phyloP scores from a whole-genome alignment of 176 grass and related monocot genomes.

The Bothriochloa decipiens region DNA sequence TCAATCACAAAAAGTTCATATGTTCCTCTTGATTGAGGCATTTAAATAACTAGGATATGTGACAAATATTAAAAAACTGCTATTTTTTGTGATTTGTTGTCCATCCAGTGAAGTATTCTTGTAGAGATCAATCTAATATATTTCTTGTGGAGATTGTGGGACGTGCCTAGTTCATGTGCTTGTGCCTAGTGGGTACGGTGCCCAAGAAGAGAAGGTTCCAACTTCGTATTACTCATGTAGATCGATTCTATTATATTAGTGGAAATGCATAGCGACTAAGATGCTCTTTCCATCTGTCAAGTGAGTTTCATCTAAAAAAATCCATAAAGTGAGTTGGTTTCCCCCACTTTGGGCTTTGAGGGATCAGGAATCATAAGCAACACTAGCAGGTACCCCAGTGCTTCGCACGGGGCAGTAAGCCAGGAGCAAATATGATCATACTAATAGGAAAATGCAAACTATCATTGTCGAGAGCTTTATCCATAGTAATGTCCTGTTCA shows the following conservation, averaged over 20 bases:
- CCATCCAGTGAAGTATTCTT: background rate
- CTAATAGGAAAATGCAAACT: no score
- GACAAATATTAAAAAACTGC: background rate
- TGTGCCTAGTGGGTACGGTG: background rate
- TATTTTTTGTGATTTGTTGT: background rate
- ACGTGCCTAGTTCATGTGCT: background rate
- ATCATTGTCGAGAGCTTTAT: no score
- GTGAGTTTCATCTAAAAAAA: background rate
- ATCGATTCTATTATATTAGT: no score
- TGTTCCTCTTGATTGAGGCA: conserved; percentile 43
- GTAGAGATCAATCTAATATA: conserved; percentile 1
- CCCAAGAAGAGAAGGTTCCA: conserved; percentile 2
- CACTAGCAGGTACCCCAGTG: background rate
- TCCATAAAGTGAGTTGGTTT: conserved; percentile 3
- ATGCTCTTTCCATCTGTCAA: background rate
- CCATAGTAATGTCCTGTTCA: no score
- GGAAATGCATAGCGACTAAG: background rate
- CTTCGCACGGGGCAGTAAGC: no score
- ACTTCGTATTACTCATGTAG: background rate
- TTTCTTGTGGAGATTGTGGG: conserved; percentile 21
- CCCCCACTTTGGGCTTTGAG: background rate
- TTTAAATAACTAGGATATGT: conserved; percentile 31
- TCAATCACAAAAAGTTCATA: conserved; percentile 35
- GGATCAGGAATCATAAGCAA: background rate
- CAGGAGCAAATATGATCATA: no score